Conservation (phyloP, 2,329 filamentous ascomycete species). For the Sclerotiophoma versabilis region DNA sequence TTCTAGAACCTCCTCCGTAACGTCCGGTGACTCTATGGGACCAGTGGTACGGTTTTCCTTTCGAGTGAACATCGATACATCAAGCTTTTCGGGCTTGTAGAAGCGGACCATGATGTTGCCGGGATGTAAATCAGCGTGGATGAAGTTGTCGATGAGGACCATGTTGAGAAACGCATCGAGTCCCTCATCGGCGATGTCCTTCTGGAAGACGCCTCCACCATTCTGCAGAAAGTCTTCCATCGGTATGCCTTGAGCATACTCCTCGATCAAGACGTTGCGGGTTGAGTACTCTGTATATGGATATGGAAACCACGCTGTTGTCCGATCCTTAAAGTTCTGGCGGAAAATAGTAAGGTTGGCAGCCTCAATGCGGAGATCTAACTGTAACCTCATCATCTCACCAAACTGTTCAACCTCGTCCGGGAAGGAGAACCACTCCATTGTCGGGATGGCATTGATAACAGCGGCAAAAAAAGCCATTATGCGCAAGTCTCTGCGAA, state of each 20-base stretch:
- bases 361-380: constrained; percentile 93
- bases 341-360: constrained; percentile 89
- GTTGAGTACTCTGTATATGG: constrained; percentile 94
- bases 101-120: constrained; percentile 99
- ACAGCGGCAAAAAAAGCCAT: constrained; percentile 89
- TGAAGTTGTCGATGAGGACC: constrained; percentile 96
- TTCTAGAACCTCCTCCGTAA: constrained; percentile 85
- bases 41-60: constrained; percentile 44
- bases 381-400: constrained; percentile 98
- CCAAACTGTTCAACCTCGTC: constrained; percentile 95
- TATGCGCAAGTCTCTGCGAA: constrained; percentile 89
- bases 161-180: constrained; percentile 96
- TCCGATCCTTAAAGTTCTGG: constrained; percentile 85
- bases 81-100: constrained; percentile 80
- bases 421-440: constrained; percentile 95
- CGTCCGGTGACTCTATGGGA: constrained; percentile 67
- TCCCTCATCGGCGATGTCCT: constrained; percentile 93
- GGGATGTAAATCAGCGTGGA: constrained; percentile 94
- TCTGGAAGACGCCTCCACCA: constrained; percentile 89
- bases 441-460: constrained; percentile 87
- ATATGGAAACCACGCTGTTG: constrained; percentile 96
- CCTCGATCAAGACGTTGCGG: constrained; percentile 89
- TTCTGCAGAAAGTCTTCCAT: constrained; percentile 88
- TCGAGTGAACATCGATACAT: constrained; percentile 63
- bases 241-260: constrained; percentile 94